Evolutionary conservation across 176 grass and related monocot genomes (phyloP), one percentile per base, ranked within the genome.

Genomic region (Carex pumila): DNA sequence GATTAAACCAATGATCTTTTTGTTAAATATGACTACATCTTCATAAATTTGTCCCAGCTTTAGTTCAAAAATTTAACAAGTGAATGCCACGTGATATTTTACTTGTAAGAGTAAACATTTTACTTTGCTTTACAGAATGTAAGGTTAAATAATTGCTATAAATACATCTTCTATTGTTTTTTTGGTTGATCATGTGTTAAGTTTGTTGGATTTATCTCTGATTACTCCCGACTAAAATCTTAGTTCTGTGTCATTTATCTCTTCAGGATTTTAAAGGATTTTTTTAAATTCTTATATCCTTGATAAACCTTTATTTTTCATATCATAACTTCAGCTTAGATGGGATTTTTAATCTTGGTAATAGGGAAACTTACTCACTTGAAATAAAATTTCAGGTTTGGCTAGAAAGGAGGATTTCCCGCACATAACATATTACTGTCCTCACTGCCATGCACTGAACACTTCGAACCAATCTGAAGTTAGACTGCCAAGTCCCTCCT

Each of bases 331-430:
- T 71, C 7, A 45, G 36, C 31, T 71, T 11, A 21, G 41, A 45
- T 47, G 39, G 7, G 39, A 19, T 71, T 71, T 47, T 47, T 71
- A 43, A 71, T 71, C 36, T 71, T 11, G 34, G 49, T 34, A 11
- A 57, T 57, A 9, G 13, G 31, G 19, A 71, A 19, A 4, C 32
- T 0, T 32, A 57, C 73, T 78, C 47, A 0, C 29, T 29, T 15
- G 5, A 31, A 78, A 78, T 21, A 5, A 36, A 81, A 52, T 57
- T 91, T 72, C 81, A 99, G 96, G 96, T 5, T 84, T 99, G 87
- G 93, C 96, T 0, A 85, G 89, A 61, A 99, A 99, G 87, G 96
- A 99, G 81, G 96, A 99, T 87, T 95, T 88, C 72, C 88, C 88
- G 9, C 89, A 92, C 65, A 85, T 99, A 82, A 93, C 93, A 0